Evolutionary conservation across 345 rosid species (phyloP), one percentile per base, ranked within the genome.

Genomic region (Chamaenerion angustifolium): DNA sequence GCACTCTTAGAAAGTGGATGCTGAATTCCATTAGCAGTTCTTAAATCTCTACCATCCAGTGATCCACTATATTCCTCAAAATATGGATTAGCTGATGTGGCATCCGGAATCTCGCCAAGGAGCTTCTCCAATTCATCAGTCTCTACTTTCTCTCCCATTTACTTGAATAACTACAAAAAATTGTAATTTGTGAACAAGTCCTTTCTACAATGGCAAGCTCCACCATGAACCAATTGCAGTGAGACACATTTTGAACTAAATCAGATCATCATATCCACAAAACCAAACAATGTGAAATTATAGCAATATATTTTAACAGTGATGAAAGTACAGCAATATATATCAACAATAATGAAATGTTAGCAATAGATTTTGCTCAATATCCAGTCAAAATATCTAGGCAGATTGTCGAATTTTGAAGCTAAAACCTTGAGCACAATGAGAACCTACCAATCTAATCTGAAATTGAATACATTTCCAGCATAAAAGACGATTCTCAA

Each of bases 51-150:
- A 50, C 16, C 40, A 27, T 17, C 42, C 12, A n/a, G 42, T 44
- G 68, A 53, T 47, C 51, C 49, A 40, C 52, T 56, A 52, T 54
- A 59, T 52, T 69, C 77, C 54, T 66, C 73, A 25, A 60, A 57
- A 43, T 71, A 67, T 5, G 69, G 60, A 52, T 59, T 66, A 52
- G 75, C 76, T 11, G 74, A 77, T 48, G 88, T 82, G 45, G 79
- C 78, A 47, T 76, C 74, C 0, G 90, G 95, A 61, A 78, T 78
- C 80, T 82, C 90, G 13, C 85, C 63, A 2, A 78, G 83, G 66
- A 80, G 83, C 68, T 70, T 80, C 62, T 78, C 85, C 19, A 80
- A 56, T 57, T 82, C 88, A 70, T 85, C 95, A 16, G 64, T 72
- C 66, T 71, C 88, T 14, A 40, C 42, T 31, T 31, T 31, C 37